A percentile compares a stretch with the other conserved stretches of the same genome.
These are phyloP conservation scores for Podospora comata DNA, from an alignment of 495 filamentous ascomycete genomes.

Conservation along the genomic window DNA sequence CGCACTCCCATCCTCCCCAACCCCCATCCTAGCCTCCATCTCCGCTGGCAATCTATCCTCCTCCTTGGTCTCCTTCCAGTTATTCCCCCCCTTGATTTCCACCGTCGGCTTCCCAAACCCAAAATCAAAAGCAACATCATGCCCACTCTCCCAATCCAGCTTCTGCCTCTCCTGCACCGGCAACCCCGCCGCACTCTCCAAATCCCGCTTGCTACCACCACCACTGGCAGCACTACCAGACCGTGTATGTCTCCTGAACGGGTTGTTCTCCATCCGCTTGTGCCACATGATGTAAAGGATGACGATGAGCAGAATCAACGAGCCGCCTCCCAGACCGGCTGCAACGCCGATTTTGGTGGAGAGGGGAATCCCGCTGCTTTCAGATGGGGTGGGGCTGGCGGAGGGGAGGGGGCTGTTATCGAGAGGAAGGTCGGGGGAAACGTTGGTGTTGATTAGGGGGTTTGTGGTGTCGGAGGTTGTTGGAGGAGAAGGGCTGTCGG, in stretches of 20 bases:
- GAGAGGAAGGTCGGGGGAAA: not conserved
- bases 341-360: conserved; percentile 26
- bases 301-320: conserved; percentile 9
- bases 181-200: not conserved
- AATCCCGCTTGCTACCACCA: not conserved
- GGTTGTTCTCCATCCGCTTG: conserved; percentile 19
- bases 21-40: conserved; percentile 2
- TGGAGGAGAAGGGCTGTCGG: not conserved
- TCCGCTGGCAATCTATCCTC: not conserved
- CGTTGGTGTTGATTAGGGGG: not conserved
- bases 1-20: not conserved
- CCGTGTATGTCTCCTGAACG: not conserved
- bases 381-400: not conserved
- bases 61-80: not conserved
- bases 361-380: conserved; percentile 10
- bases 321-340: conserved; percentile 23
- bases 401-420: not conserved
- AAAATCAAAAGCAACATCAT: conserved; percentile 32
- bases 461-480: not conserved
- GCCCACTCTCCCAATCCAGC: conserved; percentile 31
- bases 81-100: not conserved
- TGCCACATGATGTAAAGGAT: conserved; percentile 18
- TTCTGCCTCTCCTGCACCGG: conserved; percentile 22
- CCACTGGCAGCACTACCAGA: not conserved
- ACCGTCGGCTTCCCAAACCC: conserved; percentile 18